Evolutionary conservation across 2,329 filamentous ascomycete species (phyloP), one percentile per base, ranked within the genome.

Genomic region (Atkinsonella hypoxylon): DNA sequence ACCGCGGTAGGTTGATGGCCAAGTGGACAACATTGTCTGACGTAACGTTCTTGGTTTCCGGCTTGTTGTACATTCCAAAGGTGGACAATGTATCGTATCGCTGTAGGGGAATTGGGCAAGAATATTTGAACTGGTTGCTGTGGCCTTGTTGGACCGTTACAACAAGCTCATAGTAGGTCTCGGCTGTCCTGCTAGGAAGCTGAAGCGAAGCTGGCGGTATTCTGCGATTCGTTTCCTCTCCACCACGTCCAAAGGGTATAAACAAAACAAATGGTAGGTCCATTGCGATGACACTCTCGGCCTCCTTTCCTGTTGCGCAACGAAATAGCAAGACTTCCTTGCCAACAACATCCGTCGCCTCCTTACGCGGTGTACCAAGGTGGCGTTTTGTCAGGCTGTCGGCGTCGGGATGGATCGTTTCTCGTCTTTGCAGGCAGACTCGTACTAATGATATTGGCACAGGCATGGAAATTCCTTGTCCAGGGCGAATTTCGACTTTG

Each of bases 1-100:
- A 96, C 55, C 89, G 82, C 22, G 93, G 91, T 57, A 98, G 74
- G 54, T 89, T 95, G 58, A 96, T 95, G 44, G 87, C 89, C 50
- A 97, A 73, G 9, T 89, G 94, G 54, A 97, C 88, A 50, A 97
- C 73, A 66, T 95, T 93, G 70, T 97, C 93, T 48, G 86, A 82
- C 32, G 89, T 87, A 53, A 83, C 81, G 61, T 94, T 85, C 51
- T 89, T 88, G 53, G 85, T 86, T 67, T 96, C 91, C 15, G 90
- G 91, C 50, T 89, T 85, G 70, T 97, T 97, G 74, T 97, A 98
- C 93, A 97, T 97, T 68, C 93, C 93, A 70, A 98, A 98, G 1
- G 93, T 97, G 41, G 90, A 96, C 46, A 98, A 75, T 1, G 91
- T 98, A 67, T 98, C 93, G 71, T 97, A 98, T 63, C 93, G 79